phyloP scores from a whole-genome alignment of 2,329 filamentous ascomycete genomes.

The Remersonia thermophila region DNA sequence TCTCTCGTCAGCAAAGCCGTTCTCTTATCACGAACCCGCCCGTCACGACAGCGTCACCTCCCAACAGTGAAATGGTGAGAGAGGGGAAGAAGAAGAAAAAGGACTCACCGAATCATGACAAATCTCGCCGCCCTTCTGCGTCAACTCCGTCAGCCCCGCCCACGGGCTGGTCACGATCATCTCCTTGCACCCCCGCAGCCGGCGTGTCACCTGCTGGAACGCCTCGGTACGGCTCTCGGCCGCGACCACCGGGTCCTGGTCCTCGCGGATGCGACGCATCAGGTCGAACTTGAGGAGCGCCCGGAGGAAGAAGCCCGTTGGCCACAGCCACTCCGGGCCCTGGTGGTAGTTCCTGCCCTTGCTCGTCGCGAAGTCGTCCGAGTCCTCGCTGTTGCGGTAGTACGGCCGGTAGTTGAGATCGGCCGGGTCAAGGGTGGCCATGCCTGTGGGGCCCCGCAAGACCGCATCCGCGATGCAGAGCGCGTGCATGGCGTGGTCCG shows the following conservation, averaged over 20 bases:
- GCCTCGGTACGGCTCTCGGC: conserved; percentile 65
- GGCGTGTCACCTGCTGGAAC: conserved; percentile 85
- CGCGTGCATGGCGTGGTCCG: conserved; percentile 64
- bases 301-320: conserved; percentile 86
- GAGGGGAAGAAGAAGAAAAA: conserved; percentile 4
- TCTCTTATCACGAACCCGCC: too few relatives aligned
- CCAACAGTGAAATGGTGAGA: conserved; percentile 3
- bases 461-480: conserved; percentile 68
- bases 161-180: conserved; percentile 70
- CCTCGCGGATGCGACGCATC: conserved; percentile 44
- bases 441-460: conserved; percentile 77
- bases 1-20: too few relatives aligned
- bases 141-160: conserved; percentile 87
- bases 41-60: too few relatives aligned
- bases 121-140: conserved; percentile 73
- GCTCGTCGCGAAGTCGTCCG: conserved; percentile 75
- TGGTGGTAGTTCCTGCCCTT: conserved; percentile 98
- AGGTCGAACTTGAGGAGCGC: conserved; percentile 87
- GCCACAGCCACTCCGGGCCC: conserved; percentile 97
- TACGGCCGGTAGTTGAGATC: conserved; percentile 91
- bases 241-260: conserved; percentile 17
- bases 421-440: conserved; percentile 86
- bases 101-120: conserved; percentile 75
- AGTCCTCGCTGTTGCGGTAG: conserved; percentile 93
- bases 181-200: conserved; percentile 72